Percentiles rank a stretch among this genome's conserved stretches.
These are phyloP conservation scores for Kazachstania africana DNA, from an alignment of 805 yeast species.

Conservation along the genomic window DNA sequence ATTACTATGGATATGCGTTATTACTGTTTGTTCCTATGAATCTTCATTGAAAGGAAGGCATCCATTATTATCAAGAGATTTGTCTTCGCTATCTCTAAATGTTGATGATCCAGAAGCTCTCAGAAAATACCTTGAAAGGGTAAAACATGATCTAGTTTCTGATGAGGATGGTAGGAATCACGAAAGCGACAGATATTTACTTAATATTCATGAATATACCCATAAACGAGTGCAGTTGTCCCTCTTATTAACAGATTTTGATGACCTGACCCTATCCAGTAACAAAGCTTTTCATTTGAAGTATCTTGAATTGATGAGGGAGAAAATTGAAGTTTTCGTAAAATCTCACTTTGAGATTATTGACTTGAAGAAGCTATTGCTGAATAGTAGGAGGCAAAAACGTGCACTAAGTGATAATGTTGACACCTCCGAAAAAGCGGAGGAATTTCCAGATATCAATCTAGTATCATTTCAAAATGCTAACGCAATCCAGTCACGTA, in stretches of 20 bases:
- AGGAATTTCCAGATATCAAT: too few relatives aligned
- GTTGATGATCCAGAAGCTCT: slow-evolving; percentile 10
- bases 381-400: slow-evolving; percentile 5
- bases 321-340: slow-evolving; percentile 10
- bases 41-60: slow-evolving; percentile 21
- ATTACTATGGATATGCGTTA: slow-evolving; percentile 19
- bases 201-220: slow-evolving; percentile 13
- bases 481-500: too few relatives aligned
- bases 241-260: slow-evolving; percentile 13
- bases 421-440: too few relatives aligned
- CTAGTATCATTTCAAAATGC: slow-evolving; percentile 14
- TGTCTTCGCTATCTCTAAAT: slow-evolving; percentile 11
- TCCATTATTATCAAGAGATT: slow-evolving; percentile 1
- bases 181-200: slow-evolving; percentile 3
- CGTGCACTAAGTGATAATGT: slow-evolving; percentile 5
- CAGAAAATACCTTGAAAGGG: slow-evolving; percentile 11
- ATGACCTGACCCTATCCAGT: slow-evolving; percentile 12
- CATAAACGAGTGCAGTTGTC: slow-evolving; percentile 17
- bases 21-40: slow-evolving; percentile 15
- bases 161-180: too few relatives aligned
- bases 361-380: slow-evolving; percentile 2
- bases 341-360: slow-evolving; percentile 4
- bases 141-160: slow-evolving; percentile 10
- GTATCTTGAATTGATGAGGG: slow-evolving; percentile 9
- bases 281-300: slow-evolving; percentile 6